Percentiles rank a stretch among this genome's conserved stretches.
Conservation (phyloP, 371 early-diverging fungal species). For the Mucor lusitanicus region DNA sequence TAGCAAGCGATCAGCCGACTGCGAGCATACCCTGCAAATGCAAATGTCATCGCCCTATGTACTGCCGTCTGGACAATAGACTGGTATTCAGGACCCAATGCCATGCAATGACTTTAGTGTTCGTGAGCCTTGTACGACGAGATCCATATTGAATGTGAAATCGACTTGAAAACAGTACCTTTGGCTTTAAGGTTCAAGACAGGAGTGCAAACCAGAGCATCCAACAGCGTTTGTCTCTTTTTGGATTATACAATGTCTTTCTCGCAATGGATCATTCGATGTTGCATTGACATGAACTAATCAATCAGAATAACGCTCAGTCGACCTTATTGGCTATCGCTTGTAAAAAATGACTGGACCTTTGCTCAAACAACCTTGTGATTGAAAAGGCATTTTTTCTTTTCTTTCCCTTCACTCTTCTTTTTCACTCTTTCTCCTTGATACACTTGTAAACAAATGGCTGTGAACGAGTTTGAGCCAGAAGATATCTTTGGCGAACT, state of each 20-base stretch:
- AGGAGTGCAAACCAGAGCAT: not conserved
- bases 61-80: no score
- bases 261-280: not conserved
- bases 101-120: not conserved
- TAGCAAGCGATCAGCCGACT: not conserved
- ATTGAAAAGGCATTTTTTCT: not conserved
- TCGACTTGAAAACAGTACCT: not conserved
- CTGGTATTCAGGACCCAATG: no score
- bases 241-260: not conserved
- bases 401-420: not conserved
- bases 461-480: constrained; percentile 11
- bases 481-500: constrained; percentile 15
- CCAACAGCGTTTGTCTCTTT: not conserved
- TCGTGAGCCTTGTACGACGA: not conserved
- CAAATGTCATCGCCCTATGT: not conserved
- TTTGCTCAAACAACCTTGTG: not conserved
- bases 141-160: not conserved
- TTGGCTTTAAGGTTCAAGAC: not conserved
- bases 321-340: not conserved
- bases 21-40: not conserved
- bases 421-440: not conserved
- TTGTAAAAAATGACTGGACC: not conserved
- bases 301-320: not conserved
- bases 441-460: not conserved
- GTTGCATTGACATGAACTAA: not conserved